Evolutionary conservation across 176 grass and related monocot species (phyloP), one percentile per base, ranked within the genome.

Genomic region (Melocanna baccifera): DNA sequence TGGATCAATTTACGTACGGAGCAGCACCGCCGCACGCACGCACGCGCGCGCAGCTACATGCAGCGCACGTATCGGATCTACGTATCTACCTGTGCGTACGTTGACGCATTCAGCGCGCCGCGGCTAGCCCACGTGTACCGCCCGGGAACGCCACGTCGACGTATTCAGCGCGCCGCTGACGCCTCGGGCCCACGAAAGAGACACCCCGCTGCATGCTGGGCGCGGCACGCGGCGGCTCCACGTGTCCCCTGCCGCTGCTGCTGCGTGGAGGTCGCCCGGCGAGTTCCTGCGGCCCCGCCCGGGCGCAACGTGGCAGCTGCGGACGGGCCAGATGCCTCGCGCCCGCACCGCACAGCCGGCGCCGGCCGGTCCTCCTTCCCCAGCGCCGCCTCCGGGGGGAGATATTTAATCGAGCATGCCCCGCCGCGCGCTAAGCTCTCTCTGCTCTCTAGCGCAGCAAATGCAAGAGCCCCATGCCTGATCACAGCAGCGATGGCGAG

Each of bases 171-270:
- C 26, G 46, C 8, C 75, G 1, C 85, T 85, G 82, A 58, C 82
- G 0, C 0, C 2, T 4, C 47, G 71, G 87, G 37, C 10, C 86
- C 86, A 19, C 20, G 4, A 0, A 2, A 6, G 5, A 1, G 7
- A 5, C 0, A 1, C 77, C 77, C 80, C 65, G 86, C 2, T 22
- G 88, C 91, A 93, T 91, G 88, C 67, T 67, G 76, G 81, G 80
- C 25, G 25, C 72, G 40, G 73, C 85, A 19, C 81, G 69, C 19
- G 30, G 50, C 20, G 19, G 3, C 56, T 80, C 91, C 88, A 85
- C 91, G 91, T 91, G 91, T 77, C 81, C 71, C 6, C 2, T 0
- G 9, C 4, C 1, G n/a, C 69, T 55, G 75, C 69, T 39, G 75
- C 69, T 85, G 82, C 91, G 91, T 87, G 91, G 87, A 87, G 28